These are phyloP conservation scores for Trichoderma harzianum DNA, from an alignment of 2,329 filamentous ascomycete genomes.

Conservation along the genomic window DNA sequence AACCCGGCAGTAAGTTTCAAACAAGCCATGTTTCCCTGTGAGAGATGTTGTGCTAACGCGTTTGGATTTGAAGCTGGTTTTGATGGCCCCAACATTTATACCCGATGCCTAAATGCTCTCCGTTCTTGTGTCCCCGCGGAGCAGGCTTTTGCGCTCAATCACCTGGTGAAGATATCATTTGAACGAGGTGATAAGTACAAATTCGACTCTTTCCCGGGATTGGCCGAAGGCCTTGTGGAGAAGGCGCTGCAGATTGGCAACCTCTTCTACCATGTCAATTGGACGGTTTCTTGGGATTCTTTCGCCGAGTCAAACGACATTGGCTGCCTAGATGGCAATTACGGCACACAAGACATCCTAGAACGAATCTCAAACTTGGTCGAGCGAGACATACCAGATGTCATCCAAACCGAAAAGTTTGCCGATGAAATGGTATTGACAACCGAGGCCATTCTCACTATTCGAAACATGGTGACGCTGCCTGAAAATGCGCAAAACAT, in stretches of 20 bases:
- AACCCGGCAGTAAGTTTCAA: constrained; percentile 60
- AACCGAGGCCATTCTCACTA: constrained; percentile 80
- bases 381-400: constrained; percentile 58
- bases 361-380: constrained; percentile 65
- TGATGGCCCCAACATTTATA: constrained; percentile 85
- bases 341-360: constrained; percentile 54
- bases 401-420: constrained; percentile 70
- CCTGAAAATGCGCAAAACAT: constrained; percentile 84
- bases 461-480: constrained; percentile 95
- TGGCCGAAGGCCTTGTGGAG: constrained; percentile 83
- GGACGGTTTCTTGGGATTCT: constrained; percentile 68
- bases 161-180: constrained; percentile 91
- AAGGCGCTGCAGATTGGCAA: constrained; percentile 76
- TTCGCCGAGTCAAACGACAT: constrained; percentile 52
- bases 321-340: constrained; percentile 42
- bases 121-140: constrained; percentile 76
- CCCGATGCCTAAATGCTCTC: constrained; percentile 78
- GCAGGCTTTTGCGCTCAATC: constrained; percentile 88
- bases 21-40: neutral
- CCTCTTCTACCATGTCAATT: constrained; percentile 78
- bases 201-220: constrained; percentile 84
- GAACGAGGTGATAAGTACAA: constrained; percentile 94
- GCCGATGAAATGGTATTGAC: constrained; percentile 70
- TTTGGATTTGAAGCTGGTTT: constrained; percentile 46
- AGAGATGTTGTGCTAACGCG: neutral